Evolutionary conservation across 208 protist species (phyloP).

Genomic region (Leishmania amazonensis): DNA sequence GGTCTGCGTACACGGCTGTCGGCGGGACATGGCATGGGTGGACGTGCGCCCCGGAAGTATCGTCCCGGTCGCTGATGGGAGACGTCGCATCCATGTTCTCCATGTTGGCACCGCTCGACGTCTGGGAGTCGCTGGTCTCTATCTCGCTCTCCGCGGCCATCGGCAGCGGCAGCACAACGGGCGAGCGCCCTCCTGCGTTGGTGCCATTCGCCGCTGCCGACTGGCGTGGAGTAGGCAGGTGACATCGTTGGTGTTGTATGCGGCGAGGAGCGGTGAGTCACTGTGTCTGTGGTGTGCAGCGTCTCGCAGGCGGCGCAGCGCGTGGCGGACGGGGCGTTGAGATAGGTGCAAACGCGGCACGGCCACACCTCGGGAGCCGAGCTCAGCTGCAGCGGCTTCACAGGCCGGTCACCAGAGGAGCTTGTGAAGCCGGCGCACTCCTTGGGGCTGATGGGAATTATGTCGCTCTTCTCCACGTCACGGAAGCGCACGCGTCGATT

Average conservation of each 20-base stretch:
- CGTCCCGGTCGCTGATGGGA: neutral
- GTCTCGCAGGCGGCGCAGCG: constrained; percentile 73
- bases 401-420: neutral
- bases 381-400: constrained; percentile 32
- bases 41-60: neutral
- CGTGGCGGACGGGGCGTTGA: constrained; percentile 54
- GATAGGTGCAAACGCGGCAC: constrained; percentile 75
- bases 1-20: neutral
- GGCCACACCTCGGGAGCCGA: constrained; percentile 63
- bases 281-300: constrained; percentile 19
- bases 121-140: neutral
- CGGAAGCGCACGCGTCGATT: constrained; percentile 59
- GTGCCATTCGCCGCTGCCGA: neutral
- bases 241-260: constrained; percentile 7
- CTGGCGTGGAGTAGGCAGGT: neutral
- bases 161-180: neutral
- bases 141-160: neutral
- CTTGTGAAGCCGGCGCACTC: constrained; percentile 35
- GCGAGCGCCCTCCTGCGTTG: neutral
- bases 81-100: neutral
- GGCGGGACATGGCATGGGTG: neutral
- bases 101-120: neutral
- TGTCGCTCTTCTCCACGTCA: constrained; percentile 56
- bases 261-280: constrained; percentile 8
- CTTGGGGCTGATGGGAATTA: constrained; percentile 68